phyloP scores from a whole-genome alignment of 306 rosid genomes.

The Fragaria vesca region DNA sequence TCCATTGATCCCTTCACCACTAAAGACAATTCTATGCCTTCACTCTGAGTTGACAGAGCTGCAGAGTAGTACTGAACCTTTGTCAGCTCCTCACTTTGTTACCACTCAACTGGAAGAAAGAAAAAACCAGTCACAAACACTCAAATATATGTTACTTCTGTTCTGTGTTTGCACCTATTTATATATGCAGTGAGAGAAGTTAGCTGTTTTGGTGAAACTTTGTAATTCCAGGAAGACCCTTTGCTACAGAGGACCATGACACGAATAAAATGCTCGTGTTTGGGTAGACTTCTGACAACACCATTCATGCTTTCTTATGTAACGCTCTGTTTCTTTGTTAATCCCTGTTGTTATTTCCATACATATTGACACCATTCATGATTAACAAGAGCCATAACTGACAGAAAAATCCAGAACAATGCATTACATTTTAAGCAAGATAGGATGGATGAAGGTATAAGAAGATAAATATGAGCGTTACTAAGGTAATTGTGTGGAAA shows the following conservation, averaged over 20 bases:
- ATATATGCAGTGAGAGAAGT: neutral
- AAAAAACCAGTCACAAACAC: neutral
- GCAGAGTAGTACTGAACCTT: neutral
- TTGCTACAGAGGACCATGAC: neutral
- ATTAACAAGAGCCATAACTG: neutral
- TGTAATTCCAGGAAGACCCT: neutral
- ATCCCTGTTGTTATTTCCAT: neutral
- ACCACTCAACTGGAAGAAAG: neutral
- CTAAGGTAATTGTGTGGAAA: no score
- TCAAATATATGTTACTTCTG: neutral
- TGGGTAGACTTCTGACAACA: neutral
- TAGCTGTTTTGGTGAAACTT: neutral
- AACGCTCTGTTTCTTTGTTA: neutral
- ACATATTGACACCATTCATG: neutral
- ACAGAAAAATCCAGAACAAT: neutral
- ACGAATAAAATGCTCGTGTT: no score
- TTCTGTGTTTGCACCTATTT: neutral
- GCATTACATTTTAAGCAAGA: neutral
- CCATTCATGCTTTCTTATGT: neutral
- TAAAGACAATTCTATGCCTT: neutral
- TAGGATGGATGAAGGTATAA: neutral
- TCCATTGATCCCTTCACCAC: slow-evolving; percentile 6
- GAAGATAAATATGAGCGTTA: no score
- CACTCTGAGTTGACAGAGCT: neutral
- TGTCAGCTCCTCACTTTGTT: neutral